Evolutionary conservation across 2,329 filamentous ascomycete species (phyloP), one percentile per base, ranked within the genome.

Genomic region (Arthroderma sp.): DNA sequence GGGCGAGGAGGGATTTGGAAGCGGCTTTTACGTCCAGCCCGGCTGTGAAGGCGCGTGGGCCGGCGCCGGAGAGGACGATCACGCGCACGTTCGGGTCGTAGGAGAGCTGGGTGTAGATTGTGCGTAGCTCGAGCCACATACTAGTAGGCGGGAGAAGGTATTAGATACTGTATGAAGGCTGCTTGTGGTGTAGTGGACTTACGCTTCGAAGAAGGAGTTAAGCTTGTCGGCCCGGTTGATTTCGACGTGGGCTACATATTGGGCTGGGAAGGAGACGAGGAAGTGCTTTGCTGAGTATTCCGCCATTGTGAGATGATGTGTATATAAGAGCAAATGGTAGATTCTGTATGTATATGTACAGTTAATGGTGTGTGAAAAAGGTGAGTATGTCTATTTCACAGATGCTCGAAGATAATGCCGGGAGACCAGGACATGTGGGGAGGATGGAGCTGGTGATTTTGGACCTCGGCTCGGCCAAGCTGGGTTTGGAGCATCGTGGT

Each of bases 171-270:
- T 22, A 22, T 22, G 15, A 22, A 22, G 15, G 1, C 15, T 22
- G 15, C 15, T 22, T 22, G 9, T 29, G 32, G 28, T 40, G 9
- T 15, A 36, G 29, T 30, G 37, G 29, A 65, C 68, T 53, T 62
- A 77, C 74, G 65, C 68, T 61, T 85, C 79, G 52, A 78, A 74
- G 63, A 94, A 95, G 51, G 88, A 80, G 63, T 96, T 96, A 61
- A 95, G 70, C 69, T 94, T 94, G 52, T 77, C 65, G 1, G 88
- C 78, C 1, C 88, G 77, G 69, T 93, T 88, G 66, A 94, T 94
- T 66, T 95, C 82, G 47, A 96, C 83, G 61, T 94, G 85, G n/a
- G 81, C 84, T 40, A 95, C 81, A 67, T 79, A 79, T 57, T 81
- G 73, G 33, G 67, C 57, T 0, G 87, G 85, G 36, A 78, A 79